phyloP scores from a whole-genome alignment of 2,329 filamentous ascomycete species.

The Pestalotiopsis sp. region DNA sequence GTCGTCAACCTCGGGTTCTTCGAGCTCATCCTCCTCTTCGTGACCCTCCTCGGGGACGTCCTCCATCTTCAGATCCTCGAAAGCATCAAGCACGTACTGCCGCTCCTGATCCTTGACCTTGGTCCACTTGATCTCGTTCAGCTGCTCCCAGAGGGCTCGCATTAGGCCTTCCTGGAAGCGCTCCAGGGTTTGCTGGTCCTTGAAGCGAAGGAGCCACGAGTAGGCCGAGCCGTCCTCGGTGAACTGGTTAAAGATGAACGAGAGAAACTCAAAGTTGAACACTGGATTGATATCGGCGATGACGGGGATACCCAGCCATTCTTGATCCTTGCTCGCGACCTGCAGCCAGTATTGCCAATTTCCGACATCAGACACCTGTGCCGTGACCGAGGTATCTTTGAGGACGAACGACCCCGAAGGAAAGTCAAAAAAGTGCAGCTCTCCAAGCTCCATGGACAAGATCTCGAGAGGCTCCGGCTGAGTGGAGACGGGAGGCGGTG shows the following conservation, averaged over 20 bases:
- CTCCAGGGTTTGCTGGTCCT: conserved; percentile 77
- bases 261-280: conserved; percentile 98
- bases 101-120: conserved; percentile 91
- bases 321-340: conserved; percentile 71
- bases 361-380: conserved; percentile 82
- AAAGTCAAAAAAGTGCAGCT: conserved; percentile 94
- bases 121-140: conserved; percentile 91
- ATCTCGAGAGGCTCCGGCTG: conserved; percentile 73
- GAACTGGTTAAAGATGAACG: conserved; percentile 99
- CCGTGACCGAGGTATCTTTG: conserved; percentile 74
- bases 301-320: conserved; percentile 86
- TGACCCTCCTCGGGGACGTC: conserved; percentile 62
- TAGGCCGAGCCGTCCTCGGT: conserved; percentile 84
- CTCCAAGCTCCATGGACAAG: conserved; percentile 73
- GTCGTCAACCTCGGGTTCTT: conserved; percentile 56
- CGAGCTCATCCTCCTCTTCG: conserved; percentile 53
- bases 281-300: conserved; percentile 94
- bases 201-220: conserved; percentile 94
- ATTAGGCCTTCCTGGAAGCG: conserved; percentile 92
- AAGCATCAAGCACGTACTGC: conserved; percentile 93
- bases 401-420: conserved; percentile 80
- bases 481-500: conserved; percentile 58
- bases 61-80: conserved; percentile 92
- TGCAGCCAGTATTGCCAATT: conserved; percentile 97
- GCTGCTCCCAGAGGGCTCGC: conserved; percentile 94